Base-by-base conservation (phyloP, 352 stramenopile species). In the Globisporangium paddicum region DNA sequence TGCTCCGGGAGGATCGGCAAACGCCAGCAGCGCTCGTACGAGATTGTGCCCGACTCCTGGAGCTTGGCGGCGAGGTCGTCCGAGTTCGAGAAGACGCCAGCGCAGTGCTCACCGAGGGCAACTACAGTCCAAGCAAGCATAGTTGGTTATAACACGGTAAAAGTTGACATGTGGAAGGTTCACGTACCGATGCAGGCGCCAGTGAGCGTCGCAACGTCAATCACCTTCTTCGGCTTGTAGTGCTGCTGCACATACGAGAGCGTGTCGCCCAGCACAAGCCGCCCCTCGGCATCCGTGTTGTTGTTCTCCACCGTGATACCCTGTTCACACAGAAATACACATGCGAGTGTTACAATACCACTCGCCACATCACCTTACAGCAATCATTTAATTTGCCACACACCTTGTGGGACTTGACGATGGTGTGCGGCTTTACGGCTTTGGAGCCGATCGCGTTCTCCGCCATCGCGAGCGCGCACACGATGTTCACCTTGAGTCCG, bases 161-260 rank as follows among this genome's bases (percentile, higher is more conserved):
- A n/a, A n/a, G n/a, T n/a, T n/a, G n/a, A n/a, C n/a, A n/a, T 13
- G 45, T 25, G 30, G 2, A 5, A 53, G 14, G 41, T 9, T 23
- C 5, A 46, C 66, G 38, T 73, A 87, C 79, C 75, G 47, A 96
- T 86, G 59, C 89, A 96, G 16, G 90, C 90, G 35, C 89, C 89
- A 23, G 93, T 98, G 26, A 98, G 78, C 40, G 95, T 98, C 32
- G 93, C 93, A 19, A 97, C 86, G 60, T 98, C 93, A 55, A 98
- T 90, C 52, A 98, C 68, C n/a, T 87, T 92, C 66, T 97, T 86
- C 8, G 90, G 86, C 44, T 86, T 87, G 77, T 93, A 92, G 60
- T 89, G 65, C 66, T 94, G 79, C 71, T 96, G 78, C 57, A 96
- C 72, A 64, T 93, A 96, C 54, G 90, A 91, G 55, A 97, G 77